These are phyloP conservation scores for Babesia bigemina DNA, from an alignment of 169 alveolate species.

Conservation along the genomic window DNA sequence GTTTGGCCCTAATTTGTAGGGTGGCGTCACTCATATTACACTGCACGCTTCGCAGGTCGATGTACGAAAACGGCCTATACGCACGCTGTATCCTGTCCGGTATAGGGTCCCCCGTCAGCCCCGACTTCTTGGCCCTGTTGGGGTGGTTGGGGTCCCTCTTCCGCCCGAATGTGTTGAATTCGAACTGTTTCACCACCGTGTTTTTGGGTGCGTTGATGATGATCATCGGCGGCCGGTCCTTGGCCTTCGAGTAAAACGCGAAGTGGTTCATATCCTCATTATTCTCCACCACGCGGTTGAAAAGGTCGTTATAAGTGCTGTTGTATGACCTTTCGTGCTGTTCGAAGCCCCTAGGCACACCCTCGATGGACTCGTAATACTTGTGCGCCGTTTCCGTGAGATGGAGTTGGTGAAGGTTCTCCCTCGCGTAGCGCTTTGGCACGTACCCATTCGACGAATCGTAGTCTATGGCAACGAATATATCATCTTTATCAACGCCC, in stretches of 20 bases:
- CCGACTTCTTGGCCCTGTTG: conserved; percentile 11
- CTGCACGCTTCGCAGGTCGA: conserved; percentile 47
- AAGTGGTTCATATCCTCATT: conserved; percentile 31
- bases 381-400: conserved; percentile 29
- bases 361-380: conserved; percentile 46
- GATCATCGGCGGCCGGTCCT: conserved; percentile 60
- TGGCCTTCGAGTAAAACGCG: conserved; percentile 13
- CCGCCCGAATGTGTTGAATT: conserved; percentile 51
- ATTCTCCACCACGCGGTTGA: conserved; percentile 51
- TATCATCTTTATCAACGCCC: conserved; percentile 45
- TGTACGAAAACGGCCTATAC: conserved; percentile 59
- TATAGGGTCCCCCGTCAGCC: conserved; percentile 29
- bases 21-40: conserved; percentile 51
- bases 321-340: conserved; percentile 58
- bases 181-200: conserved; percentile 65
- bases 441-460: conserved; percentile 3
- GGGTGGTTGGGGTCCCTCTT: conserved; percentile 52
- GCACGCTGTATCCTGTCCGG: conserved; percentile 65
- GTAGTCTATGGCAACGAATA: conserved; percentile 48
- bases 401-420: conserved; percentile 8
- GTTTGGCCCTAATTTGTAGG: conserved; percentile 32
- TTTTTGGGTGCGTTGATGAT: conserved; percentile 59
- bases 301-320: conserved; percentile 62
- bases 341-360: conserved; percentile 49
- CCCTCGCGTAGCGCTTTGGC: conserved; percentile 15